Conservation (phyloP, 1,139 yeast genomes). For the Spencermartinsiella ligniputridi region DNA sequence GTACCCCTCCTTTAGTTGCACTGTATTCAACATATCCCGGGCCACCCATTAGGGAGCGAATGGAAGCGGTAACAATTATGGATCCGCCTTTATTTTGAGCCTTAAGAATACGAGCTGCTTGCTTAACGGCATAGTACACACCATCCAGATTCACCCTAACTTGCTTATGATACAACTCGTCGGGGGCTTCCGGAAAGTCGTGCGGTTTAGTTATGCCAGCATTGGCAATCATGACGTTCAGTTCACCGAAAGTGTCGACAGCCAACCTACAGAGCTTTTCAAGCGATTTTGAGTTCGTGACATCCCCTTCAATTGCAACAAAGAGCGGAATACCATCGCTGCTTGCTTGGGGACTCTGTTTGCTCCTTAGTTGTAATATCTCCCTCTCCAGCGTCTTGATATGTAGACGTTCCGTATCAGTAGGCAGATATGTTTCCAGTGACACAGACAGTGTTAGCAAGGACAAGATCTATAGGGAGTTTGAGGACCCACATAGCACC, state of each 20-base stretch:
- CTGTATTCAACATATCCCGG: constrained; percentile 39
- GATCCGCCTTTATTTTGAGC: constrained; percentile 46
- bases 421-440: constrained; percentile 31
- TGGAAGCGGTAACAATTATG: constrained; percentile 35
- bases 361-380: constrained; percentile 23
- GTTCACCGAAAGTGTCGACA: constrained; percentile 39
- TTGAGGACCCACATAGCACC: too few relatives aligned
- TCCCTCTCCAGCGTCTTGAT: constrained; percentile 27
- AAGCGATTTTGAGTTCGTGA: constrained; percentile 39
- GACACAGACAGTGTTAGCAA: too few relatives aligned
- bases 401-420: constrained; percentile 18
- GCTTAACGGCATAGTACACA: constrained; percentile 42
- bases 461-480: too few relatives aligned
- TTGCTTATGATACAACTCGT: constrained; percentile 37
- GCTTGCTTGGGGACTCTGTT: neutral
- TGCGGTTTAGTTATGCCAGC: constrained; percentile 44
- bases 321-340: constrained; percentile 10
- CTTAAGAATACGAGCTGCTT: constrained; percentile 44
- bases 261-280: constrained; percentile 33
- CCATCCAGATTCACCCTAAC: constrained; percentile 43
- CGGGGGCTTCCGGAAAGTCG: constrained; percentile 36
- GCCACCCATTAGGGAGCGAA: constrained; percentile 33
- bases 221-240: constrained; percentile 44
- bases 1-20: constrained; percentile 45
- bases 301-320: constrained; percentile 41